Evolutionary conservation across 257 asterid genomes (phyloP), one percentile per base, ranked within the genome.

Genomic region (Nicotiana tabacum): DNA sequence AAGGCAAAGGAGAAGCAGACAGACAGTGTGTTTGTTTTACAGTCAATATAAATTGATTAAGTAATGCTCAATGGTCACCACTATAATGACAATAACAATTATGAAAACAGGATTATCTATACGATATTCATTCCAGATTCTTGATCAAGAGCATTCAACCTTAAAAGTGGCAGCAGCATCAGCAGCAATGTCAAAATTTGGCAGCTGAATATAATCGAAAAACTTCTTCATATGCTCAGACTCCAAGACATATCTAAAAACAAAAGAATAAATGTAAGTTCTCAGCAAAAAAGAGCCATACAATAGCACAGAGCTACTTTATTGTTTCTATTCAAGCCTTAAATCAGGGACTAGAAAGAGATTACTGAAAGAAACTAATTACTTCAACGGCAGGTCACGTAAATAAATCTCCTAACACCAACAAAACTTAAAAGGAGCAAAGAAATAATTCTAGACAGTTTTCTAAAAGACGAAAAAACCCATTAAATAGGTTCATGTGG

Each of bases 151-250:
- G 83, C 24, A 80, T 77, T 77, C 57, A 82, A 92, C 97, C 95
- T 90, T 91, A 90, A 94, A 94, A 43, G 96, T 94, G 58, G 92
- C 93, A 77, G 92, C 91, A 77, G 97, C 96, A 86, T 92, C 97
- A 11, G 95, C 93, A 69, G 97, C 90, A 76, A 94, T 87, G 85
- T 92, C 95, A 81, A 87, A 91, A 83, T 90, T 86, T 39, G 94
- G 91, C 43, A 93, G 88, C 88, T 90, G 94, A 78, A 94, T 90
- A 70, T 87, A 92, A 81, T 86, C 90, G 83, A 93, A 94, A 67
- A 92, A 91, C 29, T 88, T 88, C 89, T 88, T 92, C 95, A 94
- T 91, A 78, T 87, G 95, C 88, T 94, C 90, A 37, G 96, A 92
- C 77, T 92, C 92, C 91, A 93, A 83, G 77, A 94, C 94, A 62